Conservation (phyloP, 805 yeast genomes). For the Suhomyces sp. region DNA sequence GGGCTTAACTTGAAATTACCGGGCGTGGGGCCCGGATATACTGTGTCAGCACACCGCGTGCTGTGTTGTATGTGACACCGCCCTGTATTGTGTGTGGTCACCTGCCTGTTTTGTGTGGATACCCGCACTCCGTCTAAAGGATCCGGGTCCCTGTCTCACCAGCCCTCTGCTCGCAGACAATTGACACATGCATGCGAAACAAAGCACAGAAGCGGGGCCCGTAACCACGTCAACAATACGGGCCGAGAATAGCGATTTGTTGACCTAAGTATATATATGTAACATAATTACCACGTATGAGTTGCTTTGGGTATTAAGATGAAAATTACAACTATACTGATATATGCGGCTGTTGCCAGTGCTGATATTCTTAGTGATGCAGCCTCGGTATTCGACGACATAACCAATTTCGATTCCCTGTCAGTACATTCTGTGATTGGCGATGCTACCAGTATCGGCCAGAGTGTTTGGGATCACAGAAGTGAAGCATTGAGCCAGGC, state of each 20-base stretch:
- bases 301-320: too few relatives aligned
- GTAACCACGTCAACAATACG: not conserved
- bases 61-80: too few relatives aligned
- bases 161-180: not conserved
- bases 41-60: not conserved
- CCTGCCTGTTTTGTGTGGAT: too few relatives aligned
- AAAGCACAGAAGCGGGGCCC: not conserved
- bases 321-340: not conserved
- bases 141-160: not conserved
- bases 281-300: too few relatives aligned
- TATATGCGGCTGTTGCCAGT: not conserved
- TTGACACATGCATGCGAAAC: not conserved
- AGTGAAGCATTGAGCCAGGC: not conserved
- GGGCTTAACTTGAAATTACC: not conserved
- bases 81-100: not conserved
- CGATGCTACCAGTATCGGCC: not conserved
- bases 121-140: not conserved
- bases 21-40: not conserved
- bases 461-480: not conserved
- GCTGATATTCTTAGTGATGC: not conserved
- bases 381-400: not conserved
- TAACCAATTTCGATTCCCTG: not conserved
- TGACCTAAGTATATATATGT: not conserved
- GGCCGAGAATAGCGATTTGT: too few relatives aligned
- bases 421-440: not conserved